Conservation (phyloP, 805 yeast species). For the Pichia cabralensis region DNA sequence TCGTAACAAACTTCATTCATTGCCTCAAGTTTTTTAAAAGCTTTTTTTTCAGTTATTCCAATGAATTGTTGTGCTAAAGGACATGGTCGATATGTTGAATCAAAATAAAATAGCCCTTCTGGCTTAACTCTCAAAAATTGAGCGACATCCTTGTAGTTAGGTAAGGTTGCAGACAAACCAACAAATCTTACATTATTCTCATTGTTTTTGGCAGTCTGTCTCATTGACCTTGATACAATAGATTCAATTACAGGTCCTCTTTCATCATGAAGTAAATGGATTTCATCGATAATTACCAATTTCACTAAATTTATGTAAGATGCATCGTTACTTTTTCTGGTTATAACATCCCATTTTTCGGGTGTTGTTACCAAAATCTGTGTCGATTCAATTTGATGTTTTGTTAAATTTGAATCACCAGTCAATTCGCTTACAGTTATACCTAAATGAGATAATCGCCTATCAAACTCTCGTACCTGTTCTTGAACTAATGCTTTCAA, state of each 20-base stretch:
- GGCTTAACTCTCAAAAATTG: slow-evolving; percentile 60
- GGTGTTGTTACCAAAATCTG: slow-evolving; percentile 90
- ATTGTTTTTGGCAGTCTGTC: slow-evolving; percentile 36
- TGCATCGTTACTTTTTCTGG: slow-evolving; percentile 67
- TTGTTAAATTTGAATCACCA: slow-evolving; percentile 76
- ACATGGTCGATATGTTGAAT: slow-evolving; percentile 79
- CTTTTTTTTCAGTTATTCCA: slow-evolving; percentile 77
- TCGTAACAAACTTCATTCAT: slow-evolving; percentile 90
- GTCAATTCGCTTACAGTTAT: slow-evolving; percentile 76
- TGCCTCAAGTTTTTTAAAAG: slow-evolving; percentile 67
- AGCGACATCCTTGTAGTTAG: slow-evolving; percentile 83
- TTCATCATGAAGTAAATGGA: slow-evolving; percentile 85
- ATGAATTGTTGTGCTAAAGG: slow-evolving; percentile 83
- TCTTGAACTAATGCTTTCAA: slow-evolving; percentile 92
- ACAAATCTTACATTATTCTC: slow-evolving; percentile 49
- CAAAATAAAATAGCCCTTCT: slow-evolving; percentile 70
- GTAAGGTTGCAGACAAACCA: slow-evolving; percentile 88
- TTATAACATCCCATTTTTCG: slow-evolving; percentile 95
- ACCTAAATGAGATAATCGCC: slow-evolving; percentile 56
- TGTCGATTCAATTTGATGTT: slow-evolving; percentile 64
- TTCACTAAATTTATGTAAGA: slow-evolving; percentile 56
- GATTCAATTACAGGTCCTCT: slow-evolving; percentile 93
- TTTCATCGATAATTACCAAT: slow-evolving; percentile 79
- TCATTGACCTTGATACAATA: slow-evolving; percentile 66
- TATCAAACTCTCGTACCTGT: slow-evolving; percentile 77